Evolutionary conservation across 2,329 filamentous ascomycete species (phyloP).

Genomic region (Ilyonectria mors-panacis): DNA sequence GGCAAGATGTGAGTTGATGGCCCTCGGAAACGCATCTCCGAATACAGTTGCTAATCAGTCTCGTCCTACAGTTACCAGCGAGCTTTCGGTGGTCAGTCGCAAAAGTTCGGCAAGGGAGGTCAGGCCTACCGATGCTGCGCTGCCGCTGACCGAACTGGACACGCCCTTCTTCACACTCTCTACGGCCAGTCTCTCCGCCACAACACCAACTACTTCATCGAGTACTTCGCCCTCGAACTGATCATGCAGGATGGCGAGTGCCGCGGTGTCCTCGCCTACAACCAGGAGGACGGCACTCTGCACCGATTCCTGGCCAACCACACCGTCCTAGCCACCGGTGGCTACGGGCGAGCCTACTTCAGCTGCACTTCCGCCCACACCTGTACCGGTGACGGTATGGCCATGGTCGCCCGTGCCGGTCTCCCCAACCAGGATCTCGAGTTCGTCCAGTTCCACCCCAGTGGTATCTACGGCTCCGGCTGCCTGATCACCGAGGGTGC

Average conservation of each 20-base stretch:
- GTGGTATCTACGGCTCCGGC: conserved; percentile 98
- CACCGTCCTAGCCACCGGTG: conserved; percentile 96
- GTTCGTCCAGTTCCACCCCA: conserved; percentile 99
- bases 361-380: conserved; percentile 98
- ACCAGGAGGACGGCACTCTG: conserved; percentile 98
- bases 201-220: conserved; percentile 99
- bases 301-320: conserved; percentile 98
- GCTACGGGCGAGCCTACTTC: conserved; percentile 98
- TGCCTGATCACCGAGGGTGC: conserved; percentile 98
- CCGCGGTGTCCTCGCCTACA: conserved; percentile 96
- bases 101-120: conserved; percentile 95
- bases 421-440: conserved; percentile 99
- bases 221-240: conserved; percentile 97
- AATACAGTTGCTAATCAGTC: conserved; percentile 32
- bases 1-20: conserved; percentile 82
- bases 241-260: conserved; percentile 98
- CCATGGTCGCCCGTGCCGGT: conserved; percentile 98
- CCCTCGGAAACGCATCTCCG: neutral
- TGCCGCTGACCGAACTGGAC: conserved; percentile 95
- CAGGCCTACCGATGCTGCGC: conserved; percentile 98
- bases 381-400: conserved; percentile 99
- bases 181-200: conserved; percentile 97
- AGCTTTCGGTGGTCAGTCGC: conserved; percentile 97
- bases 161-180: conserved; percentile 97
- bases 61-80: conserved; percentile 85